Percentiles rank a stretch among this genome's conserved stretches.
phyloP scores from a whole-genome alignment of 2,329 filamentous ascomycete genomes.

The Thelonectria olida region DNA sequence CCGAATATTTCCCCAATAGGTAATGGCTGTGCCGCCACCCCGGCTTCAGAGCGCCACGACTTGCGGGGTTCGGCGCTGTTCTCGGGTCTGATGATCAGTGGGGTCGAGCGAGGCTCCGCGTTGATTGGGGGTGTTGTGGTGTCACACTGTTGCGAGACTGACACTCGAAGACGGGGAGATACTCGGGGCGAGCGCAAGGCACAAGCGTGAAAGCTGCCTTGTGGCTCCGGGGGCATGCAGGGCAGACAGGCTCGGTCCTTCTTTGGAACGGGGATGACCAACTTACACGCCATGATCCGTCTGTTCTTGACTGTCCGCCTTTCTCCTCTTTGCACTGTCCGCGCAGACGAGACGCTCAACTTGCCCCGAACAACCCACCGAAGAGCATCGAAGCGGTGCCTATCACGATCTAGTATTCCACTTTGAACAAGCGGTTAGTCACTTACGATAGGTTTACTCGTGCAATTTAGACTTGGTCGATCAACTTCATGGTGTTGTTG shows the following conservation, averaged over 20 bases:
- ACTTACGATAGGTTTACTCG: neutral
- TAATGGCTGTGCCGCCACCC: neutral
- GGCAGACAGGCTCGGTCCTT: too few relatives aligned
- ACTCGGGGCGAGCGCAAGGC: neutral
- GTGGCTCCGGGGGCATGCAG: too few relatives aligned
- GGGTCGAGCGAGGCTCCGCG: too few relatives aligned
- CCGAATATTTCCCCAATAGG: neutral
- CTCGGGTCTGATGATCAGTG: neutral
- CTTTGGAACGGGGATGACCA: too few relatives aligned
- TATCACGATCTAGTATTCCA: neutral
- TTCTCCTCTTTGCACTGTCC: too few relatives aligned
- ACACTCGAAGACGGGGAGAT: neutral
- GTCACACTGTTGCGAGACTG: too few relatives aligned
- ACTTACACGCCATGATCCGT: too few relatives aligned
- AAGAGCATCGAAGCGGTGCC: neutral
- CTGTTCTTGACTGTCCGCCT: too few relatives aligned
- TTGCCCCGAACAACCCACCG: too few relatives aligned
- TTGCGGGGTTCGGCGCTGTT: neutral
- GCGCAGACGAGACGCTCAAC: too few relatives aligned
- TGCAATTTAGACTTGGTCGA: too few relatives aligned
- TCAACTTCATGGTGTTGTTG: neutral
- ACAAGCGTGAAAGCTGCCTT: neutral
- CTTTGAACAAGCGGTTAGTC: neutral
- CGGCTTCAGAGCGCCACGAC: neutral
- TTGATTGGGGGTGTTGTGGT: neutral